phyloP scores from a whole-genome alignment of 2,329 filamentous ascomycete species.

The Helminthosporium solani region DNA sequence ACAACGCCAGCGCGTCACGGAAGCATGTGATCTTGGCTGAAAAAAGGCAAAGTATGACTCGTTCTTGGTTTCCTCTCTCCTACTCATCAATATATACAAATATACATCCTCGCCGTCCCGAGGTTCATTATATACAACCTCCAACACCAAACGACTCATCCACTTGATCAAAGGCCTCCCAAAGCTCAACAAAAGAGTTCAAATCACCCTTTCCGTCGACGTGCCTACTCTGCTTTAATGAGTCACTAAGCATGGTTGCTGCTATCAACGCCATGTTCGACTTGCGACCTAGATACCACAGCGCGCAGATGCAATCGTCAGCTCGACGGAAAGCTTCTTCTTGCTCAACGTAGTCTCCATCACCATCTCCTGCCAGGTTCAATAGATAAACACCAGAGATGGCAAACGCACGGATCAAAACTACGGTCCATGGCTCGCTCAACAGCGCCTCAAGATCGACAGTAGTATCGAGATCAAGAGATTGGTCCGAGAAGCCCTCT shows the following conservation, averaged over 20 bases:
- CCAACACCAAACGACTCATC: slow-evolving; percentile 19
- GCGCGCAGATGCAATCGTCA: slow-evolving; percentile 54
- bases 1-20: not conserved
- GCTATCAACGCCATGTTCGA: slow-evolving; percentile 53
- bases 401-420: slow-evolving; percentile 56
- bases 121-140: no score
- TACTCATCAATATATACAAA: no score
- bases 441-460: slow-evolving; percentile 58
- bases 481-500: slow-evolving; percentile 29
- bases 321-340: slow-evolving; percentile 42
- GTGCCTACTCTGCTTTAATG: slow-evolving; percentile 26
- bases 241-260: slow-evolving; percentile 42
- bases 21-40: not conserved
- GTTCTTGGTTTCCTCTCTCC: not conserved
- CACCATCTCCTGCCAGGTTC: slow-evolving; percentile 29
- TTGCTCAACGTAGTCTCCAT: slow-evolving; percentile 7
- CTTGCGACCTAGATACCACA: slow-evolving; percentile 58
- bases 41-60: no score
- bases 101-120: no score
- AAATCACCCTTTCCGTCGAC: slow-evolving; percentile 15
- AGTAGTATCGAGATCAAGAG: slow-evolving; percentile 54
- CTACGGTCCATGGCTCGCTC: slow-evolving; percentile 61
- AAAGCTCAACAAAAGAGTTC: slow-evolving; percentile 17
- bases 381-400: slow-evolving; percentile 49
- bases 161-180: slow-evolving; percentile 26